Percentiles rank a stretch among this genome's conserved stretches.
Evolutionary conservation across 495 filamentous ascomycete species (phyloP).

Genomic region (Jackrogersella multiformis): DNA sequence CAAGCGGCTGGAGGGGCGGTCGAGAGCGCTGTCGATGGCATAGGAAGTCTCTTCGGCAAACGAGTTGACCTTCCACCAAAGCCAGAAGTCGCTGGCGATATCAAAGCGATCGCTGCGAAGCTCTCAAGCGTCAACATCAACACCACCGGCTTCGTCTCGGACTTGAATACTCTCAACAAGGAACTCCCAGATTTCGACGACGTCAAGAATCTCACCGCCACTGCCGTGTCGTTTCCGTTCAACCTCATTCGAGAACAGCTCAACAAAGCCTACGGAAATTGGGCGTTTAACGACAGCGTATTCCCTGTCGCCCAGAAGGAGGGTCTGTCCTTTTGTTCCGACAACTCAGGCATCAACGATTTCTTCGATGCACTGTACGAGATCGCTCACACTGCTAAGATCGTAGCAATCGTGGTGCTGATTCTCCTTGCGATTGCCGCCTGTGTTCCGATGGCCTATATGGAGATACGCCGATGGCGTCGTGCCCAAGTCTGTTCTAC

Average conservation of each 20-base stretch:
- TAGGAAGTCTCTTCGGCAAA: constrained; percentile 41
- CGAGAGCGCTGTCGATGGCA: constrained; percentile 40
- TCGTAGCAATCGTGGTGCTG: constrained; percentile 77
- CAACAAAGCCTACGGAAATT: constrained; percentile 70
- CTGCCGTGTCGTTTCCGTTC: constrained; percentile 79
- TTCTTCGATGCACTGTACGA: constrained; percentile 81
- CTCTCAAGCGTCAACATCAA: constrained; percentile 76
- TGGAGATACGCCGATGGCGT: constrained; percentile 82
- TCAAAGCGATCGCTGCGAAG: constrained; percentile 56
- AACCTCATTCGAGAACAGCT: constrained; percentile 76
- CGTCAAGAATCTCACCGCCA: constrained; percentile 78
- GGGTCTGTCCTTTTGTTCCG: constrained; percentile 84
- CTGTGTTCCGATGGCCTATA: constrained; percentile 78
- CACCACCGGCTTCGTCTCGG: constrained; percentile 68
- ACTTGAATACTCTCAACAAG: constrained; percentile 72
- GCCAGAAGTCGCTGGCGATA: constrained; percentile 66
- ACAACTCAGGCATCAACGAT: constrained; percentile 81
- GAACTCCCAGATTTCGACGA: constrained; percentile 84
- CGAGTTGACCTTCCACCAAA: constrained; percentile 49
- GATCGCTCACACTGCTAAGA: constrained; percentile 69
- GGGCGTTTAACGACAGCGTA: constrained; percentile 76
- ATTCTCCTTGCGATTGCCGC: constrained; percentile 73
- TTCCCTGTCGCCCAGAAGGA: constrained; percentile 86
- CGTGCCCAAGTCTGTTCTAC: constrained; percentile 72
- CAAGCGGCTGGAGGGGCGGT: constrained; percentile 62